Percentiles rank a stretch among this genome's conserved stretches.
phyloP scores from a whole-genome alignment of 2,329 filamentous ascomycete genomes.

The Aspergillus glaucus region DNA sequence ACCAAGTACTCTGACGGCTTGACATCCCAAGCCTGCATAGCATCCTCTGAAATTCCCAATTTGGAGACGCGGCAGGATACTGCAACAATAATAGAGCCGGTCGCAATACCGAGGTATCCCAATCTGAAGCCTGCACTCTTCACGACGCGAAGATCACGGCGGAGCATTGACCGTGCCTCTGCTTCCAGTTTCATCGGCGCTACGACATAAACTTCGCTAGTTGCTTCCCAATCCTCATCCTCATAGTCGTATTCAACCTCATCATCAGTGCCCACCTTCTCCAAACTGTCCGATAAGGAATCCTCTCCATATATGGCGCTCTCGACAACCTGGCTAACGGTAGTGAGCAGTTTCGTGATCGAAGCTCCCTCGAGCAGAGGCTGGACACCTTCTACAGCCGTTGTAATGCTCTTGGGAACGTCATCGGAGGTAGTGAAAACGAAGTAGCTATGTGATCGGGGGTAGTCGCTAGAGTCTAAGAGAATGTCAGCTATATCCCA shows the following conservation, averaged over 20 bases:
- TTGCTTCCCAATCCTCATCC: constrained; percentile 26
- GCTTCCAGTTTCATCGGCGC: background rate
- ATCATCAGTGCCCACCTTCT: background rate
- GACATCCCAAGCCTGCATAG: constrained; percentile 71
- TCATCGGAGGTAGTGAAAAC: constrained; percentile 40
- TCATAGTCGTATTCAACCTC: constrained; percentile 30
- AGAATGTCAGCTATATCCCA: constrained; percentile 1
- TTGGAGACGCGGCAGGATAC: constrained; percentile 64
- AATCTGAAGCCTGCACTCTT: constrained; percentile 65
- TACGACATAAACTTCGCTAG: constrained; percentile 1
- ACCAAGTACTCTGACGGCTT: constrained; percentile 62
- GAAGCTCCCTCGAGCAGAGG: constrained; percentile 32
- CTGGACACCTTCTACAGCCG: constrained; percentile 42
- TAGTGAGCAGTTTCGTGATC: constrained; percentile 45
- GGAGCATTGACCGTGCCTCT: constrained; percentile 36
- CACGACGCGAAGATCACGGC: constrained; percentile 55
- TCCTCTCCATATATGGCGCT: constrained; percentile 12
- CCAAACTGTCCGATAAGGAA: constrained; percentile 5
- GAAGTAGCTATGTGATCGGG: constrained; percentile 44
- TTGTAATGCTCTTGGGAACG: constrained; percentile 20
- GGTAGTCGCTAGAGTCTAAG: constrained; percentile 56
- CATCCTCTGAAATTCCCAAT: constrained; percentile 67
- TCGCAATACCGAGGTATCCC: constrained; percentile 53
- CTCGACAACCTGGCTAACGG: constrained; percentile 37
- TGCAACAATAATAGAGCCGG: constrained; percentile 51